A percentile compares a stretch with the other conserved stretches of the same genome.
Conservation (phyloP, 371 early-diverging fungal genomes). For the Neoconidiobolus thromboides region DNA sequence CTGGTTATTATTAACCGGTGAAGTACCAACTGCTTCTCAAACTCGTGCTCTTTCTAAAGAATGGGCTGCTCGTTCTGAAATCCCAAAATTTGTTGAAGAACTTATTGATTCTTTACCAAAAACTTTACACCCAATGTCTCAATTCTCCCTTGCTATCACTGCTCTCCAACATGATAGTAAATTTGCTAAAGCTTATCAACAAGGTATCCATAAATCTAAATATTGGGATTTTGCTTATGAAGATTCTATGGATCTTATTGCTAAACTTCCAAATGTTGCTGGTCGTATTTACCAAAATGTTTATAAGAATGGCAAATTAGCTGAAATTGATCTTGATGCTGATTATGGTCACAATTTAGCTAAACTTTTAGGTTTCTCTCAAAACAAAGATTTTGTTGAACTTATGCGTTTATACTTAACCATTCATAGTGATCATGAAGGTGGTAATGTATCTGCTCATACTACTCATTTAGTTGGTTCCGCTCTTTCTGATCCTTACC, state of each 20-base stretch:
- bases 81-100: conserved; percentile 87
- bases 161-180: conserved; percentile 87
- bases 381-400: conserved; percentile 79
- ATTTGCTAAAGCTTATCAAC: conserved; percentile 91
- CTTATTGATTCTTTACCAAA: conserved; percentile 92
- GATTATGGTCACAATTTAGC: conserved; percentile 94
- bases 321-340: conserved; percentile 55
- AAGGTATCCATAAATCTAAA: conserved; percentile 82
- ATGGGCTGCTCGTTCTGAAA: conserved; percentile 82
- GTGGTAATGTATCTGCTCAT: conserved; percentile 94
- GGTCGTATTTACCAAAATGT: conserved; percentile 97
- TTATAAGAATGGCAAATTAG: conserved; percentile 89
- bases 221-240: conserved; percentile 96
- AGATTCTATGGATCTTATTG: conserved; percentile 93
- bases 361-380: conserved; percentile 74
- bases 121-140: conserved; percentile 97
- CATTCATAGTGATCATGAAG: conserved; percentile 99
- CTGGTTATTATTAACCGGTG: conserved; percentile 95
- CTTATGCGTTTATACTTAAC: conserved; percentile 95
- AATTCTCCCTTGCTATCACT: conserved; percentile 87
- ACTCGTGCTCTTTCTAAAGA: conserved; percentile 80
- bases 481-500: conserved; percentile 95
- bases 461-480: conserved; percentile 91
- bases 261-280: conserved; percentile 91
- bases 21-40: conserved; percentile 88